Evolutionary conservation across 331 rosid genomes (phyloP).

Genomic region (Pyracantha coccinea): DNA sequence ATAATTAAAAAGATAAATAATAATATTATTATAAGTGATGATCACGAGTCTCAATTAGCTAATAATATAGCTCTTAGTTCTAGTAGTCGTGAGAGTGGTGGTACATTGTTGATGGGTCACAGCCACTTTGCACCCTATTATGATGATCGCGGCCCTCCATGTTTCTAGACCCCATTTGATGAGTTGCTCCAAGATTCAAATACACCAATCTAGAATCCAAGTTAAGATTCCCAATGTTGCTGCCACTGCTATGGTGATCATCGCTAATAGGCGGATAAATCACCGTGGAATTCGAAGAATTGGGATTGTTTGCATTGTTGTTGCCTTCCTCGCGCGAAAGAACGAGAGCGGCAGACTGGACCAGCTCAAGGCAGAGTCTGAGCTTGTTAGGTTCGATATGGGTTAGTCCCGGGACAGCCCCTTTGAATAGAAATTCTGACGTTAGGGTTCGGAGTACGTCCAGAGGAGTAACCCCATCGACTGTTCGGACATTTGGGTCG

Average conservation of each 20-base stretch:
- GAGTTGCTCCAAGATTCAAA: slow-evolving; percentile 71
- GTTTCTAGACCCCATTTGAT: slow-evolving; percentile 32
- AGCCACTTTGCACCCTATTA: slow-evolving; percentile 47
- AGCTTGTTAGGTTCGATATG: slow-evolving; percentile 94
- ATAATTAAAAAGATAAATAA: background rate
- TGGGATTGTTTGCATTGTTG: slow-evolving; percentile 11
- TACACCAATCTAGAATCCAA: slow-evolving; percentile 85
- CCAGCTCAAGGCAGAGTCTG: slow-evolving; percentile 87
- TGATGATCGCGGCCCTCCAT: slow-evolving; percentile 6
- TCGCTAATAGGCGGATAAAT: slow-evolving; percentile 63
- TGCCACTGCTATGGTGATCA: slow-evolving; percentile 34
- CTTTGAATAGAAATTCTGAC: slow-evolving; percentile 93
- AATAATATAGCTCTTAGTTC: background rate
- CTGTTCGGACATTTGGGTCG: slow-evolving; percentile 52
- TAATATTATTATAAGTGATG: background rate
- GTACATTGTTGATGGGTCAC: slow-evolving; percentile 52
- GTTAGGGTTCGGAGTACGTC: slow-evolving; percentile 98
- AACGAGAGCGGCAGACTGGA: slow-evolving; percentile 91
- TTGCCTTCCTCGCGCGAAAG: slow-evolving; percentile 90
- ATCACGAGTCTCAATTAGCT: background rate
- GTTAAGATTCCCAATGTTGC: slow-evolving; percentile 37
- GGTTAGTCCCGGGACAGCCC: slow-evolving; percentile 87
- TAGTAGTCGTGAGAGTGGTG: slow-evolving; percentile 73
- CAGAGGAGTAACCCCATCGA: slow-evolving; percentile 51
- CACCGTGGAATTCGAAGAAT: slow-evolving; percentile 38